These are phyloP conservation scores for Aspergillus neoniger DNA, from an alignment of 2,329 filamentous ascomycete species.

Conservation along the genomic window DNA sequence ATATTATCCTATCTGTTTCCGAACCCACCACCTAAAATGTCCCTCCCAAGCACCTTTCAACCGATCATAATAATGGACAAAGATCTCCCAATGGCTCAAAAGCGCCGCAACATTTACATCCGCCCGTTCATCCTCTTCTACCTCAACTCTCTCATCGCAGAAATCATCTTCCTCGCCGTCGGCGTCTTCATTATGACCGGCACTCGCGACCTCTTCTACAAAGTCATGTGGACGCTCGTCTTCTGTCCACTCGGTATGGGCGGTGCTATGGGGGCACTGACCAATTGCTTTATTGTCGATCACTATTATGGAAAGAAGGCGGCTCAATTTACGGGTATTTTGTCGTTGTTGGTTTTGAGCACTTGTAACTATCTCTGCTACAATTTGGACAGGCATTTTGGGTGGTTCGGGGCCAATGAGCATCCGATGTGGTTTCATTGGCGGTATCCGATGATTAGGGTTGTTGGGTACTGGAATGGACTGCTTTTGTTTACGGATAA, in stretches of 20 bases:
- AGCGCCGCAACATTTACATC: conserved; percentile 13
- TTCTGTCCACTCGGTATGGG: conserved; percentile 20
- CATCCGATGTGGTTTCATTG: conserved; percentile 18
- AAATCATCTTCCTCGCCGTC: conserved; percentile 16
- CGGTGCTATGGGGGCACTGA: conserved; percentile 16
- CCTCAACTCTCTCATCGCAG: conserved; percentile 14
- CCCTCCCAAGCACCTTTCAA: not conserved
- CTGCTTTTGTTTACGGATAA: conserved; percentile 14
- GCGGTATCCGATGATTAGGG: conserved; percentile 14
- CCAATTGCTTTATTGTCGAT: conserved; percentile 19
- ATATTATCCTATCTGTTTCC: too few species aligned
- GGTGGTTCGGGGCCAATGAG: conserved; percentile 11
- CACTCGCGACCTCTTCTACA: conserved; percentile 16
- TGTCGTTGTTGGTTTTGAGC: conserved; percentile 16
- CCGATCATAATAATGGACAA: not conserved
- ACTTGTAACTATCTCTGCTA: conserved; percentile 20
- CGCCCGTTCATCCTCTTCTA: conserved; percentile 18
- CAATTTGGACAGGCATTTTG: conserved; percentile 15
- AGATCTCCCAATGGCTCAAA: conserved; percentile 2
- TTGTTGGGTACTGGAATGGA: conserved; percentile 7
- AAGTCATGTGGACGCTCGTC: conserved; percentile 19
- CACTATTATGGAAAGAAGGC: conserved; percentile 19
- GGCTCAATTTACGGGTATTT: conserved; percentile 14
- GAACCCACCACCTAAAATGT: not conserved
- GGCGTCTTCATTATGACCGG: conserved; percentile 15